Conservation (phyloP, 2,329 filamentous ascomycete genomes). For the Neurospora sp. region DNA sequence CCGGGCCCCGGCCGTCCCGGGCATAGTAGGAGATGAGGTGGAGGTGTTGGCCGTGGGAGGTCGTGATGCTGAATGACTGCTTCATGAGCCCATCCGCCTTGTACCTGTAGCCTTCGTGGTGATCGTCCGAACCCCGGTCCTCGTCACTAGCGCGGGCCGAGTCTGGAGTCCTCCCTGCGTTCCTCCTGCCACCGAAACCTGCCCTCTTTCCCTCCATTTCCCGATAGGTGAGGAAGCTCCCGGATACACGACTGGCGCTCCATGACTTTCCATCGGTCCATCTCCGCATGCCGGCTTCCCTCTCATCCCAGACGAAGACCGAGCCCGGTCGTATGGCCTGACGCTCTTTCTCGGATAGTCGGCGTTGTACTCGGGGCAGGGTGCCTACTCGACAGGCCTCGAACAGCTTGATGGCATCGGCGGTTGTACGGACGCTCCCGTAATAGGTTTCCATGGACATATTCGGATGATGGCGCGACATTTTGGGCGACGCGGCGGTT, state of each 20-base stretch:
- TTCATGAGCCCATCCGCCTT: conserved; percentile 98
- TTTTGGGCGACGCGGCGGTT: neutral
- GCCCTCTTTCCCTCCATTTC: conserved; percentile 99
- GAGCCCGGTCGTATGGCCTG: conserved; percentile 94
- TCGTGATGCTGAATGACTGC: conserved; percentile 98
- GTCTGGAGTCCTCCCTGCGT: conserved; percentile 69
- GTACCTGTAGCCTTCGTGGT: conserved; percentile 85
- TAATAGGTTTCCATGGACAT: conserved; percentile 84
- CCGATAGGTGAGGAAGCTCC: conserved; percentile 92
- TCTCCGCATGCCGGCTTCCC: conserved; percentile 93
- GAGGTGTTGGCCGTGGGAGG: conserved; percentile 75
- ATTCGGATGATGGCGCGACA: conserved; percentile 18
- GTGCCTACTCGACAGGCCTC: conserved; percentile 88
- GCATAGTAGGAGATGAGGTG: conserved; percentile 98
- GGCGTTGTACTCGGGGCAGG: conserved; percentile 81
- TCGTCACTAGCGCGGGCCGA: conserved; percentile 74
- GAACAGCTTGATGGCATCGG: conserved; percentile 96
- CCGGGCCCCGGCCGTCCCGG: conserved; percentile 61
- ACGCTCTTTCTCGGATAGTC: conserved; percentile 91
- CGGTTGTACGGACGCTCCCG: conserved; percentile 89
- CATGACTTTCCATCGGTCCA: conserved; percentile 99
- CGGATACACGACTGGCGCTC: conserved; percentile 94
- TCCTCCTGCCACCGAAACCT: conserved; percentile 51
- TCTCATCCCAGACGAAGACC: conserved; percentile 99
- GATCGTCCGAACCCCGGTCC: conserved; percentile 59